These are phyloP conservation scores for Emiliania huxleyi DNA, from an alignment of 78 protist species.

Conservation along the genomic window DNA sequence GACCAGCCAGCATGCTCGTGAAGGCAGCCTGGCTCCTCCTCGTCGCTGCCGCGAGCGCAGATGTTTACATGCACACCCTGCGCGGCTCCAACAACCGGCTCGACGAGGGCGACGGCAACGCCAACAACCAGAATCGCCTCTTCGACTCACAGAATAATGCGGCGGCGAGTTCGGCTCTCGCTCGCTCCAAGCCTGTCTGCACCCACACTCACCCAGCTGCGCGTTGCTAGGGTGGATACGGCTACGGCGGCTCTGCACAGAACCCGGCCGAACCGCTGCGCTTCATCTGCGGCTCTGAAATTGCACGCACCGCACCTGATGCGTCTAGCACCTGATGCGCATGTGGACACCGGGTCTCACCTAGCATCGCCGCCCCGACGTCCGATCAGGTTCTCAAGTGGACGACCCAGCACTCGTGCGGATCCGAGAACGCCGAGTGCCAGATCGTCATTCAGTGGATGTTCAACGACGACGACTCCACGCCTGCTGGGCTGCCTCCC, in stretches of 20 bases:
- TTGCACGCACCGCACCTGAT: no score
- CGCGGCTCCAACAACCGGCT: conserved; percentile 51
- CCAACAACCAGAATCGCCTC: neutral
- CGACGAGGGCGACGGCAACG: neutral
- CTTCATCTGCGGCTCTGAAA: no score
- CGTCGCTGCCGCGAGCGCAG: neutral
- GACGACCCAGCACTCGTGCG: conserved; percentile 48
- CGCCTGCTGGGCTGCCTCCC: neutral
- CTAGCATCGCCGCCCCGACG: no score
- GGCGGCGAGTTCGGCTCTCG: no score
- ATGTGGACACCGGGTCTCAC: no score
- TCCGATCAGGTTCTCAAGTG: neutral
- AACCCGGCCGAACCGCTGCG: no score
- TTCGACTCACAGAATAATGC: neutral
- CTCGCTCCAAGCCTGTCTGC: no score
- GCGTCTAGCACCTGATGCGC: no score
- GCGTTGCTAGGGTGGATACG: neutral
- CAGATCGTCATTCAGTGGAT: conserved; percentile 32
- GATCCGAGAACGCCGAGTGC: conserved; percentile 1
- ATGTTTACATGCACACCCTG: conserved; percentile 40
- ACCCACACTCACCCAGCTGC: no score
- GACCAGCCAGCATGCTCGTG: no score
- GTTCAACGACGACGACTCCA: neutral
- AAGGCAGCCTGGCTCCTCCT: no score
- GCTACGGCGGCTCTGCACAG: neutral